These are phyloP conservation scores for Clarireedia monteithiana DNA, from an alignment of 2,329 filamentous ascomycete genomes.

Conservation along the genomic window DNA sequence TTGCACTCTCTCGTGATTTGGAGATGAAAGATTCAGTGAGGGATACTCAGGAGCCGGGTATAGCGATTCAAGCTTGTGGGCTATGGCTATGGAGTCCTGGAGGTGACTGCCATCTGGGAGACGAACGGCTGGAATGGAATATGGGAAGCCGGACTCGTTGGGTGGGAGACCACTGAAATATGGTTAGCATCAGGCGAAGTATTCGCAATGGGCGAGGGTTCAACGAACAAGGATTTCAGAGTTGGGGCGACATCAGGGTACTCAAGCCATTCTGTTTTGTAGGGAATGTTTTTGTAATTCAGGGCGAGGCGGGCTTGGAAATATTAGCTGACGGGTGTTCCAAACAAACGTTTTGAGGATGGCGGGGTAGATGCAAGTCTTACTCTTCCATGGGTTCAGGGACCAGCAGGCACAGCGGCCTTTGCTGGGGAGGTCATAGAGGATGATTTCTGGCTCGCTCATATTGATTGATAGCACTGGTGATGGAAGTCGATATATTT, in stretches of 20 bases:
- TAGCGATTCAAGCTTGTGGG: conserved; percentile 46
- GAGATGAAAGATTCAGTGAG: conserved; percentile 48
- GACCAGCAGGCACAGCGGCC: conserved; percentile 48
- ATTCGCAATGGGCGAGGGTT: neutral
- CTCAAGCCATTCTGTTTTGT: conserved; percentile 62
- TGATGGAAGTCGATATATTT: no score
- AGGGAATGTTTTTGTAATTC: conserved; percentile 61
- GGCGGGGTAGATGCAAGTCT: neutral
- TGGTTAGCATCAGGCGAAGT: neutral
- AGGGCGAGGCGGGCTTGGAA: conserved; percentile 45
- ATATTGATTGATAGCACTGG: neutral
- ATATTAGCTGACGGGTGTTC: conserved; percentile 1
- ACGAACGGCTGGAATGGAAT: conserved; percentile 48
- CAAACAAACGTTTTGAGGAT: neutral
- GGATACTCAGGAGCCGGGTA: conserved; percentile 43
- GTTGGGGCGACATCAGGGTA: conserved; percentile 56
- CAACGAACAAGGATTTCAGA: conserved; percentile 45
- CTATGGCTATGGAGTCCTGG: conserved; percentile 59
- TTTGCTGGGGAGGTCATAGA: conserved; percentile 57
- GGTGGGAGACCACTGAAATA: conserved; percentile 34
- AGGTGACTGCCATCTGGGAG: conserved; percentile 49
- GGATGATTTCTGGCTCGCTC: conserved; percentile 31
- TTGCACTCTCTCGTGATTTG: conserved; percentile 38
- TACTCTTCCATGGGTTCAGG: conserved; percentile 65
- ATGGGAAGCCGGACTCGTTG: conserved; percentile 29